phyloP scores from a whole-genome alignment of 805 yeast species.

The Lachancea nothofagi region DNA sequence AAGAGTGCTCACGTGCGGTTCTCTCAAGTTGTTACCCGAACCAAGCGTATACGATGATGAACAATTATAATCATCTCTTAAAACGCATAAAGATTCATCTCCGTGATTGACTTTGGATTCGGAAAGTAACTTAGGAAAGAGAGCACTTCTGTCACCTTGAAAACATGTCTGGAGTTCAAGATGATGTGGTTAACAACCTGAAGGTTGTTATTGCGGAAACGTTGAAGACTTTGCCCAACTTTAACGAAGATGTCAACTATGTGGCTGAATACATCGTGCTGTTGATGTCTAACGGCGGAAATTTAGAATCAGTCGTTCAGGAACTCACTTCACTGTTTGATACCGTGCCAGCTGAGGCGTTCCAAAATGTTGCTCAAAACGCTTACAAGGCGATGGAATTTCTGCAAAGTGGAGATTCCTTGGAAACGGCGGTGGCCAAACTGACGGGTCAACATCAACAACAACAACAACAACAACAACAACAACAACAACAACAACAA shows the following conservation, averaged over 20 bases:
- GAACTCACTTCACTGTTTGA: slow-evolving; percentile 62
- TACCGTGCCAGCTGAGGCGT: slow-evolving; percentile 54
- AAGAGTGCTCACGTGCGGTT: too few relatives aligned
- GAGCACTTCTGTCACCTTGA: background rate
- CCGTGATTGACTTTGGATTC: too few relatives aligned
- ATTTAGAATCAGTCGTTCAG: slow-evolving; percentile 51
- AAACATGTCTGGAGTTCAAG: slow-evolving; percentile 16
- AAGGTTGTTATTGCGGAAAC: slow-evolving; percentile 40
- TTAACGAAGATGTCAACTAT: slow-evolving; percentile 49
- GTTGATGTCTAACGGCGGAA: slow-evolving; percentile 61
- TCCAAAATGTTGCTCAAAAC: slow-evolving; percentile 48
- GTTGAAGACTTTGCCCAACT: slow-evolving; percentile 36
- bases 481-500: slow-evolving; percentile 17
- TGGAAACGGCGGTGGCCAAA: slow-evolving; percentile 28
- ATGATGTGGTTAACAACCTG: slow-evolving; percentile 37
- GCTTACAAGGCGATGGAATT: slow-evolving; percentile 53
- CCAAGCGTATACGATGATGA: too few relatives aligned
- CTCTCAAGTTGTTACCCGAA: too few relatives aligned
- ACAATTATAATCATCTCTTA: background rate
- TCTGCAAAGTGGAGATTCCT: slow-evolving; percentile 33
- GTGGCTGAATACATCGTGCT: slow-evolving; percentile 73
- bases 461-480: slow-evolving; percentile 12
- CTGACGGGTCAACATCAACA: slow-evolving; percentile 19
- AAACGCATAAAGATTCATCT: background rate
- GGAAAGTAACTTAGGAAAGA: too few relatives aligned